Base-by-base conservation (phyloP, 352 stramenopile genomes). In the Discostella stelligera region DNA sequence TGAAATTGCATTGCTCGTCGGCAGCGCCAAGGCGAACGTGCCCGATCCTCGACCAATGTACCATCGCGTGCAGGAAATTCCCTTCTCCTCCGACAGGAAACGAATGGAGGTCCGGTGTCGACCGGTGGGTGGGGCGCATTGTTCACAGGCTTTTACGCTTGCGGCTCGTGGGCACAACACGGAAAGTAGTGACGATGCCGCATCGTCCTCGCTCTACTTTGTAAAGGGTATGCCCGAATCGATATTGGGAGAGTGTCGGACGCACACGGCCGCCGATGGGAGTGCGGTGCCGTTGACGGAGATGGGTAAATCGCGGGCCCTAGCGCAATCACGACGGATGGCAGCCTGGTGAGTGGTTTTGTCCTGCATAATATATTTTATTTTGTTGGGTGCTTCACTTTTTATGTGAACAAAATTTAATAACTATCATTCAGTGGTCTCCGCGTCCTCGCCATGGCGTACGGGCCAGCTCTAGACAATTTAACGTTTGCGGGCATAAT, bases 71-170 rank as follows among this genome's bases (percentile, higher is more conserved):
- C 79, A 91, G 71, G 92, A 96, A 69, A 92, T 98, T 48, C 94
- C 96, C 0, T 99, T 99, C 84, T 97, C 90, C 63, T 98, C 94
- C 23, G 96, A 98, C 66, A 95, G 96, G 63, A 98, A 98, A 76
- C 94, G 93, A 83, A 98, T 98, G 96, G 96, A 97, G 73, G 95
- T 98, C 21, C 73, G 70, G 44, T 87, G 82, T 52, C 73, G 83
- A 37, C 87, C 87, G 5, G 75, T 90, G 2, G 83, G 74, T 62
- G 87, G 84, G 25, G 73, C 56, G 10, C 87, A 92, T 58, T 76
- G 69, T 23, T 91, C 83, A 55, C 65, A 59, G 14, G 85, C 88
- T 21, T 91, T 93, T 66, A 77, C 71, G n/a, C 64, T 79, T 18
- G 77, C 83, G 0, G 67, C 71, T 30, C 49, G 68, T 14, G 55